phyloP scores from a whole-genome alignment of 2,329 filamentous ascomycete species.

The Grosmannia huntii region DNA sequence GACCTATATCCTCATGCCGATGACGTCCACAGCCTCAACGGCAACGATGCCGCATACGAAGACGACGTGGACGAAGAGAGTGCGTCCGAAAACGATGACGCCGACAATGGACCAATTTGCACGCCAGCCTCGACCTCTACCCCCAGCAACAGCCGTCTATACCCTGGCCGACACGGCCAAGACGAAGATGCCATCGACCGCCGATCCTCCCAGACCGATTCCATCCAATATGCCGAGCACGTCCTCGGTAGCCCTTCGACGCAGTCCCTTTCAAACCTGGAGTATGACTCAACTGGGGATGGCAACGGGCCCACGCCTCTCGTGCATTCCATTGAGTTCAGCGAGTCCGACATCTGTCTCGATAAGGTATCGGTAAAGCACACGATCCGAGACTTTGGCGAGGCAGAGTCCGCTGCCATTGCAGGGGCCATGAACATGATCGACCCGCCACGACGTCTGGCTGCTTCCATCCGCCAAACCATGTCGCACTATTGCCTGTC shows the following conservation, averaged over 20 bases:
- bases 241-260: slow-evolving; percentile 30
- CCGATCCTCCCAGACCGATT: slow-evolving; percentile 20
- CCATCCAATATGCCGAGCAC: slow-evolving; percentile 36
- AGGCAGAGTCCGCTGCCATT: slow-evolving; percentile 25
- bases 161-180: slow-evolving; percentile 19
- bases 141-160: slow-evolving; percentile 8
- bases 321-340: slow-evolving; percentile 30
- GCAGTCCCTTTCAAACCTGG: slow-evolving; percentile 12
- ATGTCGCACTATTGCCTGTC: slow-evolving; percentile 33
- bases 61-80: slow-evolving; percentile 20
- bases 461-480: slow-evolving; percentile 32
- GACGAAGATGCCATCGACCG: slow-evolving; percentile 28
- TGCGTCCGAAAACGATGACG: slow-evolving; percentile 21
- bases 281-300: slow-evolving; percentile 14
- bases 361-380: slow-evolving; percentile 33
- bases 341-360: slow-evolving; percentile 22
- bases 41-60: slow-evolving; percentile 25
- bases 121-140: slow-evolving; percentile 1
- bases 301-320: slow-evolving; percentile 11
- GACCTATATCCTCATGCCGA: slow-evolving; percentile 15
- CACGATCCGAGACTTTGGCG: slow-evolving; percentile 29
- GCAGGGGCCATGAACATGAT: slow-evolving; percentile 19
- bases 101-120: slow-evolving; percentile 10
- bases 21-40: slow-evolving; percentile 19
- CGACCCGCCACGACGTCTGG: slow-evolving; percentile 22